Conservation (phyloP, 176 grass and related monocot species). For the Panicum miliaceum region DNA sequence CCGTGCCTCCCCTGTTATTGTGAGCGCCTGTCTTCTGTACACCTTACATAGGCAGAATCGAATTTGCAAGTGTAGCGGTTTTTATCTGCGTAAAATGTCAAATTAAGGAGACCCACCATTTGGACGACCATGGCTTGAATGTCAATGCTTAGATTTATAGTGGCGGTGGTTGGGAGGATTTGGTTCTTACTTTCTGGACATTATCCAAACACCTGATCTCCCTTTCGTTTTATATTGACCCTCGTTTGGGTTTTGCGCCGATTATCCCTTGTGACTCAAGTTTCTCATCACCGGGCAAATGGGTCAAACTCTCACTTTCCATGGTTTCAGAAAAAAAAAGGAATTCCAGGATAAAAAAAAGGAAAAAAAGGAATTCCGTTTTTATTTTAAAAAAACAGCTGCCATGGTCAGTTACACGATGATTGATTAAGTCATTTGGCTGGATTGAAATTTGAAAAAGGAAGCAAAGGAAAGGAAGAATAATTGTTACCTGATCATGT, state of each 20-base stretch:
- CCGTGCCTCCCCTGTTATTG: neutral
- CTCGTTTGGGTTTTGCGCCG: neutral
- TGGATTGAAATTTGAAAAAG: too few species aligned
- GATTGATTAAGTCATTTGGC: too few species aligned
- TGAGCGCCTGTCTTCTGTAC: neutral
- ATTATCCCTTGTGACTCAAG: neutral
- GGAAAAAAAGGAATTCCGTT: too few species aligned
- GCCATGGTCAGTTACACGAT: too few species aligned
- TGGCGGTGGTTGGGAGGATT: neutral
- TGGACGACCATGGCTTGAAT: constrained; percentile 22
- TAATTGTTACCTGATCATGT: too few species aligned
- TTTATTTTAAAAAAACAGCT: too few species aligned
- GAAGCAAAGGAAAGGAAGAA: too few species aligned
- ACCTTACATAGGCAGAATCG: neutral
- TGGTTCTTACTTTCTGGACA: neutral
- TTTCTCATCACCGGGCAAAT: neutral
- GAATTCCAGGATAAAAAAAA: neutral
- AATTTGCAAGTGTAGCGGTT: neutral
- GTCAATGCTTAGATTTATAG: neutral
- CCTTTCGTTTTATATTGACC: neutral
- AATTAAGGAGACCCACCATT: constrained; percentile 22
- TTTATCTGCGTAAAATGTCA: neutral
- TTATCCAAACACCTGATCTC: neutral
- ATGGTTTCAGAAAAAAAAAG: neutral
- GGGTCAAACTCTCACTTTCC: constrained; percentile 6